Conservation (phyloP, 495 filamentous ascomycete species). For the Aspergillus kassunensis region DNA sequence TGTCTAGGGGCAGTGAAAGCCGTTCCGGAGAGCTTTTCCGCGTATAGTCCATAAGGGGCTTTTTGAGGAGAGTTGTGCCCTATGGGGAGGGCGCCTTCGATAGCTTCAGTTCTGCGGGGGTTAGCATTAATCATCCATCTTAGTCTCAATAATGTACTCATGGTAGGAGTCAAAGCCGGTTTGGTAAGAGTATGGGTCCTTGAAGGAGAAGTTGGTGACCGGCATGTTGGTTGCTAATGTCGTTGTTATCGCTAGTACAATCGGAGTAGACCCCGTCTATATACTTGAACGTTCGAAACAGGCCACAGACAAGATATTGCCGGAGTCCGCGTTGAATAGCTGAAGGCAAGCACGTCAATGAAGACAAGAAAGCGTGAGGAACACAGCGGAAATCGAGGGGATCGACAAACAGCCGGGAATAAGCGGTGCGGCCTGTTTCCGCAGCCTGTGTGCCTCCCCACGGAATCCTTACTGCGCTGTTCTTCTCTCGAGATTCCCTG, state of each 20-base stretch:
- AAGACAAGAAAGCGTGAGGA: neutral
- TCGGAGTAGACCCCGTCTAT: neutral
- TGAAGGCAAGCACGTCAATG: neutral
- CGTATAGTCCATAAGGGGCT: conserved; percentile 76
- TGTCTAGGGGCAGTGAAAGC: conserved; percentile 87
- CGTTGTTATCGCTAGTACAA: neutral
- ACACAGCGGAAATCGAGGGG: conserved; percentile 17
- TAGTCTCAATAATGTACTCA: conserved; percentile 39
- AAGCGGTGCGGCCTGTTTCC: conserved; percentile 31
- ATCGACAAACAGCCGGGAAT: conserved; percentile 17
- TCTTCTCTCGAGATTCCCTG: no score
- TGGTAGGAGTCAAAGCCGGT: conserved; percentile 58
- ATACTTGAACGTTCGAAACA: no score
- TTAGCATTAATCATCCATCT: conserved; percentile 3
- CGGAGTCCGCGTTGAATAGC: neutral
- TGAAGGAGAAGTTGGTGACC: conserved; percentile 49
- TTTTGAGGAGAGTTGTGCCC: conserved; percentile 88
- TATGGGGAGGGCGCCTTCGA: conserved; percentile 57
- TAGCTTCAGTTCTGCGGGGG: conserved; percentile 41
- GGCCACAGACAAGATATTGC: no score
- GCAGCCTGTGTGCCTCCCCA: conserved; percentile 3
- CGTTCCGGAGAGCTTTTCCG: conserved; percentile 91
- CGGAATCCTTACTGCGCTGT: conserved; percentile 3
- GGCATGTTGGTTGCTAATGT: conserved; percentile 41
- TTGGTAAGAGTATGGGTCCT: conserved; percentile 56